Percentiles rank a stretch among this genome's conserved stretches.
These are phyloP conservation scores for Hansenula sp. DNA, from an alignment of 1,139 yeast genomes.

Conservation along the genomic window DNA sequence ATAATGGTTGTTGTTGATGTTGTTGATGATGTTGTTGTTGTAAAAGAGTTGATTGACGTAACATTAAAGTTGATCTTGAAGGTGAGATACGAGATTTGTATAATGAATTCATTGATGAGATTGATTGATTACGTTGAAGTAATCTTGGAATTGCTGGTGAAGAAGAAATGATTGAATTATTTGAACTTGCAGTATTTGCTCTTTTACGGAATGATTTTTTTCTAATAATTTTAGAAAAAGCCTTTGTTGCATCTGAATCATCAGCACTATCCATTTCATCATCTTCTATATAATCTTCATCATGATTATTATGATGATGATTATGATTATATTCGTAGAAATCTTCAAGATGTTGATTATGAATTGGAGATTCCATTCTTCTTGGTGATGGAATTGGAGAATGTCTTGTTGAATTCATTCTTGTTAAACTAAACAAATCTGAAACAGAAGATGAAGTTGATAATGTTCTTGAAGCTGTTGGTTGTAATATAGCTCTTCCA, in stretches of 20 bases:
- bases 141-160: constrained; percentile 4
- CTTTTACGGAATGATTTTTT: constrained; percentile 13
- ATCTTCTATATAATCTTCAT: neutral
- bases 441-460: constrained; percentile 21
- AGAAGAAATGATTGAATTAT: constrained; percentile 8
- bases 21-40: neutral
- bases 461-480: constrained; percentile 7
- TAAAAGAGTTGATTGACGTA: neutral
- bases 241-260: constrained; percentile 20
- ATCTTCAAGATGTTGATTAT: neutral
- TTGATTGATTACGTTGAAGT: constrained; percentile 17
- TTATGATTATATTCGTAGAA: neutral
- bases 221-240: constrained; percentile 19
- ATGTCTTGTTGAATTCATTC: constrained; percentile 10
- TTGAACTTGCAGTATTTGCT: constrained; percentile 20
- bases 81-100: constrained; percentile 15
- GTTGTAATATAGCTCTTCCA: constrained; percentile 23
- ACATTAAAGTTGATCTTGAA: constrained; percentile 4
- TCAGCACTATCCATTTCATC: constrained; percentile 7
- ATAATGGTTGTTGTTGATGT: neutral
- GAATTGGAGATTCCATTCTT: constrained; percentile 3
- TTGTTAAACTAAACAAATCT: constrained; percentile 13
- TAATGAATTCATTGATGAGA: constrained; percentile 16
- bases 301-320: too few species aligned
- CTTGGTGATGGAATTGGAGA: constrained; percentile 18